phyloP scores from a whole-genome alignment of 2,329 filamentous ascomycete species.

The Hypoxylon sp. region DNA sequence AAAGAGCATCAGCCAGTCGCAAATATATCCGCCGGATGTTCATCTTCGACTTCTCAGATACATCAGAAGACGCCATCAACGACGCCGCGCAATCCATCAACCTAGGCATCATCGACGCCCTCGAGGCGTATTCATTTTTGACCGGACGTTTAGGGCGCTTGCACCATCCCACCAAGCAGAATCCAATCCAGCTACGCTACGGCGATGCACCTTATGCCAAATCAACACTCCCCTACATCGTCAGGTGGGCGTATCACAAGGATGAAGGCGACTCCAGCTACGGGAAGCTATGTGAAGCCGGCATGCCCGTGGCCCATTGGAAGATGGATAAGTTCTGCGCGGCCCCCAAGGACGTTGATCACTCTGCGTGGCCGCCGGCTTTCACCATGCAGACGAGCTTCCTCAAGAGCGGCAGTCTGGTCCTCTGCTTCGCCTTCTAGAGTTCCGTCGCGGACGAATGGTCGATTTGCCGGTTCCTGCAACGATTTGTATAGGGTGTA shows the following conservation, averaged over 20 bases:
- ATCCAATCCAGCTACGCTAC: constrained; percentile 27
- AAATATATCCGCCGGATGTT: constrained; percentile 34
- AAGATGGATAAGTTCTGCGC: constrained; percentile 23
- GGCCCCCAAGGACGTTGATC: background rate
- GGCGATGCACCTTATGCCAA: constrained; percentile 4
- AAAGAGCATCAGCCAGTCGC: constrained; percentile 13
- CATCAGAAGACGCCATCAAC: background rate
- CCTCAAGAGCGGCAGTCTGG: constrained; percentile 21
- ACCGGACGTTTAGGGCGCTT: constrained; percentile 25
- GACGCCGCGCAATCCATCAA: constrained; percentile 12
- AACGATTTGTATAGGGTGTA: constrained; percentile 11
- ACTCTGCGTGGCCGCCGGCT: constrained; percentile 25
- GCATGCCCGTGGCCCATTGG: constrained; percentile 34
- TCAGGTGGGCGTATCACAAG: constrained; percentile 14
- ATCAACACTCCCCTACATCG: constrained; percentile 10
- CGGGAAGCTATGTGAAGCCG: constrained; percentile 12
- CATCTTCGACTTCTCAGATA: constrained; percentile 37
- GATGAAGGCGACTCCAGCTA: constrained; percentile 7
- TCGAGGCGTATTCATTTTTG: constrained; percentile 29
- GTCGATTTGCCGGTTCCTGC: constrained; percentile 27
- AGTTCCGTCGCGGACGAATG: constrained; percentile 20
- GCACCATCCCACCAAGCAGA: background rate
- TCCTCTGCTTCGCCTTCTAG: constrained; percentile 32
- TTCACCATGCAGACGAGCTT: constrained; percentile 37
- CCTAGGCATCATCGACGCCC: constrained; percentile 10